These are phyloP conservation scores for Leucosporidium scottii DNA, from an alignment of 768 basidiomycete genomes.

Conservation along the genomic window DNA sequence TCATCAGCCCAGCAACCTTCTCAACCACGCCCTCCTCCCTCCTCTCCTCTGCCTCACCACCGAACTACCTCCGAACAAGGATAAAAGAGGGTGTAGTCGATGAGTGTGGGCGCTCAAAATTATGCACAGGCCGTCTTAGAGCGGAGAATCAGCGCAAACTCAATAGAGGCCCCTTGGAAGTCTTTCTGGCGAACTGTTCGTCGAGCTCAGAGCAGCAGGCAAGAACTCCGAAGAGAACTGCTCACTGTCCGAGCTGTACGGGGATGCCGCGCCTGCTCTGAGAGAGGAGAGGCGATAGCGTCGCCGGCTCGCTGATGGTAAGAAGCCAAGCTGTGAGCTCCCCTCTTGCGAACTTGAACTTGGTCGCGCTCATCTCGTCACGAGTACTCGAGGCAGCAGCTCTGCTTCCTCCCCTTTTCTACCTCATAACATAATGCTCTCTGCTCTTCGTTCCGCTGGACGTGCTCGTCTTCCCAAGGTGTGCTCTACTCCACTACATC, in stretches of 20 bases:
- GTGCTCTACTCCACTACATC: not conserved
- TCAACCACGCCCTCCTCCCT: no score
- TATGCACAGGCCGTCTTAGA: not conserved
- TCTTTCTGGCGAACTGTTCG: slow-evolving; percentile 12
- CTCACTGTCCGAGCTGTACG: not conserved
- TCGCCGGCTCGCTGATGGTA: not conserved
- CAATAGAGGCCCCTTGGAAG: slow-evolving; percentile 13
- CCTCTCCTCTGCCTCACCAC: no score
- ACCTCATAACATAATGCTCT: slow-evolving; percentile 17
- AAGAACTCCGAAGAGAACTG: not conserved
- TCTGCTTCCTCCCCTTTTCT: not conserved
- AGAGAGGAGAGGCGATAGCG: not conserved
- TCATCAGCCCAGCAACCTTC: no score
- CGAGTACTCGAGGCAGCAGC: not conserved
- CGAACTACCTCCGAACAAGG: no score
- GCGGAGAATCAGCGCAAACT: slow-evolving; percentile 9
- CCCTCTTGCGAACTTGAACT: not conserved
- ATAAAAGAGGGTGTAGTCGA: no score
- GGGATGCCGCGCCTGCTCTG: not conserved
- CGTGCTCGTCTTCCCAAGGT: slow-evolving; percentile 23
- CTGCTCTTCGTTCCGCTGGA: slow-evolving; percentile 18
- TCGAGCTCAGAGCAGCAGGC: not conserved
- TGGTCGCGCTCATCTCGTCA: not conserved
- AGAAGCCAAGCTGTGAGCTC: not conserved
- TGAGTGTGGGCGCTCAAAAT: not conserved